phyloP scores from a whole-genome alignment of 2,329 filamentous ascomycete genomes.

The Microdochium nivale region DNA sequence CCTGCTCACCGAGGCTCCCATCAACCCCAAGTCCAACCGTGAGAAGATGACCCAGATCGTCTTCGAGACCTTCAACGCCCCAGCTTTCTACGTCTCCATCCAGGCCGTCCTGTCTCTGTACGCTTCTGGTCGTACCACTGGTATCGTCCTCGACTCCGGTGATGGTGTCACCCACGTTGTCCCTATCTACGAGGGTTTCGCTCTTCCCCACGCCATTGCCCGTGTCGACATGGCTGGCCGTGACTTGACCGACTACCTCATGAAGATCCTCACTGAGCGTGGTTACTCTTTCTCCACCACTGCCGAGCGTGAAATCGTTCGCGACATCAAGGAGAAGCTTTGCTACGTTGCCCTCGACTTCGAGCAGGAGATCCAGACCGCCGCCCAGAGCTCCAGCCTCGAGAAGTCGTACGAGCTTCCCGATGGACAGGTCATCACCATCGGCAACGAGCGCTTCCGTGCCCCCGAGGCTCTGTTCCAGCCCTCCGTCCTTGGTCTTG shows the following conservation, averaged over 20 bases:
- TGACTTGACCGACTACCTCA: conserved; percentile 99
- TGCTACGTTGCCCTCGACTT: conserved; percentile 99
- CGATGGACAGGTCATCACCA: conserved; percentile 99
- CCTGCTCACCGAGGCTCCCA: conserved; percentile 96
- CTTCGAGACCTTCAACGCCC: conserved; percentile 99
- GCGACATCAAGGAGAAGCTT: conserved; percentile 99
- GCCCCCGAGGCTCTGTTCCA: conserved; percentile 99
- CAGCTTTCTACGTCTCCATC: conserved; percentile 99
- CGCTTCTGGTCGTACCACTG: conserved; percentile 99
- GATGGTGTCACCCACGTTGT: conserved; percentile 99
- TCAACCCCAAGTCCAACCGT: conserved; percentile 99
- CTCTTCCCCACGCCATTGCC: conserved; percentile 98
- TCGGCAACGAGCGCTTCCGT: conserved; percentile 99
- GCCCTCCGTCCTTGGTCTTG: conserved; percentile 94
- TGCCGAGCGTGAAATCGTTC: conserved; percentile 99
- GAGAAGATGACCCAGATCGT: conserved; percentile 99
- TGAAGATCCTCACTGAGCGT: conserved; percentile 99
- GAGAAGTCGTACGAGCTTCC: conserved; percentile 99
- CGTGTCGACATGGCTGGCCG: conserved; percentile 99
- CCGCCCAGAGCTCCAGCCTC: conserved; percentile 94
- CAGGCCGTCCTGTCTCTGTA: conserved; percentile 99
- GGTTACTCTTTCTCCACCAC: conserved; percentile 99
- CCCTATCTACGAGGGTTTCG: conserved; percentile 99
- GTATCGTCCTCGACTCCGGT: conserved; percentile 99
- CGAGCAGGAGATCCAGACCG: conserved; percentile 99